Percentiles rank a stretch among this genome's conserved stretches.
Evolutionary conservation across 2,329 filamentous ascomycete species (phyloP).

Genomic region (Whalleya microplaca): DNA sequence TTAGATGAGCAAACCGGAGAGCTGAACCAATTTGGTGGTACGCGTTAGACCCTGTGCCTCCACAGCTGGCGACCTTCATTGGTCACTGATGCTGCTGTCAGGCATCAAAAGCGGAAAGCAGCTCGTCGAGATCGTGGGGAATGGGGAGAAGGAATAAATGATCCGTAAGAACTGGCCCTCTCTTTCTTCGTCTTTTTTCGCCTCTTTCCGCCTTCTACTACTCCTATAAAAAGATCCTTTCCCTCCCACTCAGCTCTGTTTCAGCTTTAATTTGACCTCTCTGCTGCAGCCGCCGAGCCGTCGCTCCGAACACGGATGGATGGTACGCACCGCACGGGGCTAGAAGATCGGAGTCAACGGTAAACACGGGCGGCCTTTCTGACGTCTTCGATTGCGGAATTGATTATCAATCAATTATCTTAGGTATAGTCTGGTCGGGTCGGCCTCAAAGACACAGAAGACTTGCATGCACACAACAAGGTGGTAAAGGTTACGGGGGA

Average conservation of each 20-base stretch:
- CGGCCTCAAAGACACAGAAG: neutral
- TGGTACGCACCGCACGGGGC: conserved; percentile 10
- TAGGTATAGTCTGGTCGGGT: neutral
- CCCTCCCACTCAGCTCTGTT: neutral
- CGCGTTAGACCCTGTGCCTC: conserved; percentile 26
- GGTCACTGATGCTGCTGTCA: conserved; percentile 27
- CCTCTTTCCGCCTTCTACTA: neutral
- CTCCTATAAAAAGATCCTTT: conserved; percentile 16
- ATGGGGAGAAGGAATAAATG: conserved; percentile 17
- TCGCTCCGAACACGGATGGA: conserved; percentile 13
- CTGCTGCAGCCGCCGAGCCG: conserved; percentile 4
- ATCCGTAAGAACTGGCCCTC: conserved; percentile 21
- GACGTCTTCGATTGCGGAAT: conserved; percentile 6
- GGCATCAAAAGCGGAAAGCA: conserved; percentile 38
- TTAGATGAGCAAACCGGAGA: conserved; percentile 24
- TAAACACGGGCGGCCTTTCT: conserved; percentile 2
- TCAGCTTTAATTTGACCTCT: neutral
- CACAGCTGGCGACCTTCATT: conserved; percentile 29
- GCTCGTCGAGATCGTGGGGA: conserved; percentile 34
- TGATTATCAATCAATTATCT: neutral
- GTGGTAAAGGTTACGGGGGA: neutral
- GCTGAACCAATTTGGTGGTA: conserved; percentile 26
- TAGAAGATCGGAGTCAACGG: conserved; percentile 7
- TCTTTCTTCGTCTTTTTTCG: conserved; percentile 6
- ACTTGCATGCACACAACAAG: neutral